A percentile compares a stretch with the other conserved stretches of the same genome.
These are phyloP conservation scores for Pulveroboletus sp. DNA, from an alignment of 768 basidiomycete species.

Conservation along the genomic window DNA sequence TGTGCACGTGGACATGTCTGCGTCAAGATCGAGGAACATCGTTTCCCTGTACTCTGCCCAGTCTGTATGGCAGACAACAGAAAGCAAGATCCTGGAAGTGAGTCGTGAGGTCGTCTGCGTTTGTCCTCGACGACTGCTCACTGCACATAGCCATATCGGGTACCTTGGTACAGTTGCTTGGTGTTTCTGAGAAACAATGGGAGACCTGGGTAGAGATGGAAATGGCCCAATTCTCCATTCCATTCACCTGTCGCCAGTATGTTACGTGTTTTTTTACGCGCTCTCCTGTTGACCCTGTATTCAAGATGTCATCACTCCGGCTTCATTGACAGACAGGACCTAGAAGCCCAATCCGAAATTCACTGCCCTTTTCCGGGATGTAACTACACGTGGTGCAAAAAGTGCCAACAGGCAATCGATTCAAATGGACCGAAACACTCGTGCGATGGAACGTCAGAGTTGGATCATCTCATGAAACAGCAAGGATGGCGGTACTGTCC, in stretches of 20 bases:
- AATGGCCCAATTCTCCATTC: slow-evolving; percentile 37
- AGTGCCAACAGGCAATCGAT: slow-evolving; percentile 42
- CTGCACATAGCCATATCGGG: slow-evolving; percentile 34
- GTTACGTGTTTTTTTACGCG: slow-evolving; percentile 8
- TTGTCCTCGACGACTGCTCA: background rate
- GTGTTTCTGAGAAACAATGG: slow-evolving; percentile 42
- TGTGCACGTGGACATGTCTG: slow-evolving; percentile 43
- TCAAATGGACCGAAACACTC: slow-evolving; percentile 41
- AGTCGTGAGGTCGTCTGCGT: background rate
- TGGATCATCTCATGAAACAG: slow-evolving; percentile 45
- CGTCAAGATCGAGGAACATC: slow-evolving; percentile 47
- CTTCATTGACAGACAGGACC: slow-evolving; percentile 49
- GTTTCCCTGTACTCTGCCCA: slow-evolving; percentile 59
- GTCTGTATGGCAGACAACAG: slow-evolving; percentile 40
- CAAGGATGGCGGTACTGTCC: slow-evolving; percentile 64
- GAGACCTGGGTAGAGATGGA: slow-evolving; percentile 44
- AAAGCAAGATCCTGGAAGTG: slow-evolving; percentile 29
- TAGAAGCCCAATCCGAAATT: slow-evolving; percentile 37
- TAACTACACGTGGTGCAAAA: slow-evolving; percentile 54
- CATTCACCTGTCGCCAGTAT: slow-evolving; percentile 48
- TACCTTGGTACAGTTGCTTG: slow-evolving; percentile 36
- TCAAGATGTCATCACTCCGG: slow-evolving; percentile 46
- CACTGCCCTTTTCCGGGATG: slow-evolving; percentile 49
- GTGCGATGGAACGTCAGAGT: slow-evolving; percentile 54
- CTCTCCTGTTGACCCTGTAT: background rate